phyloP scores from a whole-genome alignment of 2,329 filamentous ascomycete genomes.

The Trichophyton rubrum region DNA sequence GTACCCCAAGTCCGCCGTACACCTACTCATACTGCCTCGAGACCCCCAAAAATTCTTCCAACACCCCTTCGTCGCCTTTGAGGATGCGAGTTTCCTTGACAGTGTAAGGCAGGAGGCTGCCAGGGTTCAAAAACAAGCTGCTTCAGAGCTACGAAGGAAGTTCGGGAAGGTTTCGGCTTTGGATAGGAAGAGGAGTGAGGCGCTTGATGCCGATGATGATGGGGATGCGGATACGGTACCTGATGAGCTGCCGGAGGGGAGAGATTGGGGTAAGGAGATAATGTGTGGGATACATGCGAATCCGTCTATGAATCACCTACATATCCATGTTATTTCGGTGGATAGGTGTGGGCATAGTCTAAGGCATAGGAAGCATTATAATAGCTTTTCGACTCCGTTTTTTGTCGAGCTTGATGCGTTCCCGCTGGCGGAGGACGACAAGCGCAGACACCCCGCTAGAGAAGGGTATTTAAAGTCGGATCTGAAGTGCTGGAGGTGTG shows the following conservation, averaged over 20 bases:
- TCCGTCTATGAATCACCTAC: slow-evolving; percentile 84
- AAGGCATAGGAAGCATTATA: slow-evolving; percentile 79
- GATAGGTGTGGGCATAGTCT: slow-evolving; percentile 63
- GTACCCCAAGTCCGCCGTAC: slow-evolving; percentile 74
- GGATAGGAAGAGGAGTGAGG: slow-evolving; percentile 52
- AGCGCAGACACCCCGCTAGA: slow-evolving; percentile 44
- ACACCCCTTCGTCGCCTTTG: slow-evolving; percentile 68
- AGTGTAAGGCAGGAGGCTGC: slow-evolving; percentile 49
- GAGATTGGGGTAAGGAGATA: slow-evolving; percentile 68
- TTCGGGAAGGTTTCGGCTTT: slow-evolving; percentile 51
- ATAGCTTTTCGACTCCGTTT: slow-evolving; percentile 79
- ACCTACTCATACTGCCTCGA: slow-evolving; percentile 78
- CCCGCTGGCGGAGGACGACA: slow-evolving; percentile 56
- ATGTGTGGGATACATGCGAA: slow-evolving; percentile 70
- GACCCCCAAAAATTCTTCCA: slow-evolving; percentile 45
- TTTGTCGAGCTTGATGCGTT: slow-evolving; percentile 69
- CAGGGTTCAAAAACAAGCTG: slow-evolving; percentile 53
- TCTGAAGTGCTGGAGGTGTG: slow-evolving; percentile 77
- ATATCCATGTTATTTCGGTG: slow-evolving; percentile 72
- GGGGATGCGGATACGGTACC: slow-evolving; percentile 31
- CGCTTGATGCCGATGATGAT: slow-evolving; percentile 45
- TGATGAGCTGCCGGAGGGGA: slow-evolving; percentile 50
- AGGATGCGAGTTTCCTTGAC: slow-evolving; percentile 55
- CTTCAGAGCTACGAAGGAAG: slow-evolving; percentile 57
- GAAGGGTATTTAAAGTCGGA: slow-evolving; percentile 51